phyloP scores from a whole-genome alignment of 1,139 yeast genomes.

The Diutina scorzettiae region DNA sequence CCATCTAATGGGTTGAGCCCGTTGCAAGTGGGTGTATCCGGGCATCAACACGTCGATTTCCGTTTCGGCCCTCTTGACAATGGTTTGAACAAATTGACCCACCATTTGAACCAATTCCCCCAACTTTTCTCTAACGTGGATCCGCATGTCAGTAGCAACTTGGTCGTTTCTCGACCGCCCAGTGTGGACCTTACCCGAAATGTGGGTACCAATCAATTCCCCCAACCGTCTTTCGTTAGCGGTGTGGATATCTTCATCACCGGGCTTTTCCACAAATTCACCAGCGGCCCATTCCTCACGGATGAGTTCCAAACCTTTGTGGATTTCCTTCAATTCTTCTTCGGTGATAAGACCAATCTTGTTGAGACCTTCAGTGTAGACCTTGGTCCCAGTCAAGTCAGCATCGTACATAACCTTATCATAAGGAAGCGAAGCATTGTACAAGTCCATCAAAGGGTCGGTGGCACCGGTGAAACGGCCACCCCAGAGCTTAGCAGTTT shows the following conservation, averaged over 20 bases:
- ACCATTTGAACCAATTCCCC: slow-evolving; percentile 46
- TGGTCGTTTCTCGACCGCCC: slow-evolving; percentile 98
- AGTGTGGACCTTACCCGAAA: slow-evolving; percentile 96
- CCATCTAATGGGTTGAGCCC: slow-evolving; percentile 99
- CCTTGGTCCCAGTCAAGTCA: slow-evolving; percentile 87
- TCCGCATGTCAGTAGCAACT: slow-evolving; percentile 96
- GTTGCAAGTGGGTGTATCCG: slow-evolving; percentile 95
- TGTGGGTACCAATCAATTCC: slow-evolving; percentile 82
- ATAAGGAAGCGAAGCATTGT: slow-evolving; percentile 93
- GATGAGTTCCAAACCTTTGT: slow-evolving; percentile 62
- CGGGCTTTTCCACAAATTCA: slow-evolving; percentile 69
- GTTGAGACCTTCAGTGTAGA: slow-evolving; percentile 77
- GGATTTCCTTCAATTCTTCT: slow-evolving; percentile 69
- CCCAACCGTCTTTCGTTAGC: slow-evolving; percentile 97
- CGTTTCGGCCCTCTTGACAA: slow-evolving; percentile 61
- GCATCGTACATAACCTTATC: slow-evolving; percentile 92
- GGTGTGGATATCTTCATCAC: slow-evolving; percentile 97
- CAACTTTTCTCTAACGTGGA: slow-evolving; percentile 75
- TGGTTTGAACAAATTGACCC: slow-evolving; percentile 49
- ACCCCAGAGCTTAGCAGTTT: slow-evolving; percentile 57
- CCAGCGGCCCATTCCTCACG: slow-evolving; percentile 72
- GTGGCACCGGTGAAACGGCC: slow-evolving; percentile 97
- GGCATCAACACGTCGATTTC: slow-evolving; percentile 96
- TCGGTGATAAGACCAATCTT: slow-evolving; percentile 63
- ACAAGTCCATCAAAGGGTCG: slow-evolving; percentile 93